These are phyloP conservation scores for Ustilago trichophora DNA, from an alignment of 1,284 basidiomycete species.

Conservation along the genomic window DNA sequence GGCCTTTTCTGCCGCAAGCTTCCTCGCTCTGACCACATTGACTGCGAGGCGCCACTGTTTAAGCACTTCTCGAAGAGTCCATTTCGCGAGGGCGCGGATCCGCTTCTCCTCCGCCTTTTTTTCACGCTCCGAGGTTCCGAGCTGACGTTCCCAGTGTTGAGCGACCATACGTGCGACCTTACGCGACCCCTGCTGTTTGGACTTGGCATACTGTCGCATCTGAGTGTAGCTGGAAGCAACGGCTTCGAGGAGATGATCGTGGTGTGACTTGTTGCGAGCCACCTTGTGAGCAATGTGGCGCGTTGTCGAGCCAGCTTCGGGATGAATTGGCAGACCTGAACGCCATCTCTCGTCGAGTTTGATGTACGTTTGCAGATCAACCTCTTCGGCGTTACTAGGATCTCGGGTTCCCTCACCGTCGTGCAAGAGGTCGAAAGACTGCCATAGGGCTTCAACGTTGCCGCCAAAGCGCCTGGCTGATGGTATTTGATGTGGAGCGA, in stretches of 20 bases:
- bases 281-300: slow-evolving; percentile 33
- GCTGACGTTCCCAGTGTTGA: slow-evolving; percentile 79
- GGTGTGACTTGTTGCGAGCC: slow-evolving; percentile 40
- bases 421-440: slow-evolving; percentile 40
- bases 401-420: slow-evolving; percentile 29
- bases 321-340: slow-evolving; percentile 39
- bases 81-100: slow-evolving; percentile 76
- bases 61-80: slow-evolving; percentile 76
- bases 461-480: slow-evolving; percentile 25
- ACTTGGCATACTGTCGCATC: slow-evolving; percentile 62
- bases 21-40: slow-evolving; percentile 80
- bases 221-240: slow-evolving; percentile 30
- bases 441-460: slow-evolving; percentile 19
- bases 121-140: slow-evolving; percentile 74
- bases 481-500: slow-evolving; percentile 44
- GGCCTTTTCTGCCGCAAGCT: slow-evolving; percentile 72
- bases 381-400: slow-evolving; percentile 17
- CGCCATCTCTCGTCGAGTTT: slow-evolving; percentile 42
- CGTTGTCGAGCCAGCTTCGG: slow-evolving; percentile 13
- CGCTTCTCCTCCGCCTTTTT: slow-evolving; percentile 76
- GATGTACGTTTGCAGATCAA: slow-evolving; percentile 29
- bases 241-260: slow-evolving; percentile 50
- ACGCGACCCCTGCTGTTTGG: slow-evolving; percentile 64
- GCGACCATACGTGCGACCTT: slow-evolving; percentile 77
- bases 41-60: slow-evolving; percentile 90